phyloP scores from a whole-genome alignment of 176 grass and related monocot genomes.

The Hsuehochloa calcarea region DNA sequence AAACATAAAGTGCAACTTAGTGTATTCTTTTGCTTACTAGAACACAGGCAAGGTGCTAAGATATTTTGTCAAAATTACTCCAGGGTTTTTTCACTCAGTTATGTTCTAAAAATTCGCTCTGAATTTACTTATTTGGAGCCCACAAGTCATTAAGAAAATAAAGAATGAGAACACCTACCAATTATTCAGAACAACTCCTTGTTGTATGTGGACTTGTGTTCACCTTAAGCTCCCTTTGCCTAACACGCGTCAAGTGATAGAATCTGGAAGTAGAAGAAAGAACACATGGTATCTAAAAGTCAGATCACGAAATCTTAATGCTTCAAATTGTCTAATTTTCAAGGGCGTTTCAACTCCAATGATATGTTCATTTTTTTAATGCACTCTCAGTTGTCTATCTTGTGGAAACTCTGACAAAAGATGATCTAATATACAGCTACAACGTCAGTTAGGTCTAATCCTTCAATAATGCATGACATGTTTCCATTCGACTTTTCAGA shows the following conservation, averaged over 20 bases:
- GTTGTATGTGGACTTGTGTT: slow-evolving; percentile 31
- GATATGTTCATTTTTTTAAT: slow-evolving; percentile 13
- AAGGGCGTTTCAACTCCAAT: slow-evolving; percentile 19
- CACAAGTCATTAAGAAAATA: neutral
- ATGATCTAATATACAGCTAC: neutral
- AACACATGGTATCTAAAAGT: slow-evolving; percentile 16
- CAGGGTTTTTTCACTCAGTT: too few relatives aligned
- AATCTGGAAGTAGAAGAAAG: slow-evolving; percentile 2
- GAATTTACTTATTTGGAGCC: neutral
- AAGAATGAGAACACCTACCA: neutral
- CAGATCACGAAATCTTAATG: slow-evolving; percentile 1
- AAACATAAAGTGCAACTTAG: neutral
- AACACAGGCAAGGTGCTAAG: too few relatives aligned
- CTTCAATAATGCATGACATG: neutral
- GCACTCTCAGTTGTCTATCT: slow-evolving; percentile 1
- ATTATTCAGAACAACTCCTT: slow-evolving; percentile 35
- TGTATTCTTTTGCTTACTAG: too few relatives aligned
- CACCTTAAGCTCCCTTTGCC: neutral
- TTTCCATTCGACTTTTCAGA: neutral
- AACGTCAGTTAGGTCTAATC: slow-evolving; percentile 14
- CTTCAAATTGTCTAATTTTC: neutral
- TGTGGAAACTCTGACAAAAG: slow-evolving; percentile 15
- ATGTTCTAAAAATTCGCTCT: neutral
- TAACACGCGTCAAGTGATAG: neutral
- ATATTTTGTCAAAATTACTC: too few relatives aligned